A percentile compares a stretch with the other conserved stretches of the same genome.
These are phyloP conservation scores for Bidens hawaiensis DNA, from an alignment of 140 eudicot species.

Conservation along the genomic window DNA sequence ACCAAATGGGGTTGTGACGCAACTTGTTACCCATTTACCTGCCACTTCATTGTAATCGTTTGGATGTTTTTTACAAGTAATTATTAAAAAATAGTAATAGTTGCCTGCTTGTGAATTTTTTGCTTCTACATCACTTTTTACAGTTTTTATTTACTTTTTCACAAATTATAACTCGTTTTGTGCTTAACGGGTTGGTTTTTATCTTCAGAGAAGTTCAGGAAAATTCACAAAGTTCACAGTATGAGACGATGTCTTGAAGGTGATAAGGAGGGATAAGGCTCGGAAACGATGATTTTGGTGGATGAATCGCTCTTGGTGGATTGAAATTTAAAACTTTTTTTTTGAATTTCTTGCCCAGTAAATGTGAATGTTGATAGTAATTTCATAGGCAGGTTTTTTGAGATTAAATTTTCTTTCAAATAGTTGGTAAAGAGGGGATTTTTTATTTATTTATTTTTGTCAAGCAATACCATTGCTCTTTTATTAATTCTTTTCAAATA, in stretches of 20 bases:
- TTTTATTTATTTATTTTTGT: slow-evolving; percentile 5
- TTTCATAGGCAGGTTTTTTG: slow-evolving; percentile 17
- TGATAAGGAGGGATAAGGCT: slow-evolving; percentile 1
- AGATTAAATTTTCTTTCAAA: slow-evolving; percentile 11
- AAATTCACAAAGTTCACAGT: too few species aligned
- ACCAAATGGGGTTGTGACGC: too few species aligned
- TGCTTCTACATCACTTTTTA: neutral
- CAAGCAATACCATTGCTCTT: slow-evolving; percentile 9
- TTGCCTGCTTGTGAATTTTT: slow-evolving; percentile 2
- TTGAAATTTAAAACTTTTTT: neutral
- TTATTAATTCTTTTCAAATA: slow-evolving; percentile 17
- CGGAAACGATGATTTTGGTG: slow-evolving; percentile 8
- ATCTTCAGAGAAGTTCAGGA: slow-evolving; percentile 25
- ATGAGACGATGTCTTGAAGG: slow-evolving; percentile 18
- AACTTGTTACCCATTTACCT: too few species aligned
- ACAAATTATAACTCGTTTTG: neutral
- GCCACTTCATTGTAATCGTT: too few species aligned
- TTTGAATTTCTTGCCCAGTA: neutral
- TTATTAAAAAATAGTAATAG: too few species aligned
- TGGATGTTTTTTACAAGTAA: too few species aligned
- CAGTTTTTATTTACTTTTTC: neutral
- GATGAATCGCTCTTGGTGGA: neutral
- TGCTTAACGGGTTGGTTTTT: slow-evolving; percentile 7
- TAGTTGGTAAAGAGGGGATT: neutral
- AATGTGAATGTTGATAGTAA: slow-evolving; percentile 23